A percentile compares a stretch with the other conserved stretches of the same genome.
phyloP scores from a whole-genome alignment of 805 yeast genomes.

The Debaryomyces tyrocola region DNA sequence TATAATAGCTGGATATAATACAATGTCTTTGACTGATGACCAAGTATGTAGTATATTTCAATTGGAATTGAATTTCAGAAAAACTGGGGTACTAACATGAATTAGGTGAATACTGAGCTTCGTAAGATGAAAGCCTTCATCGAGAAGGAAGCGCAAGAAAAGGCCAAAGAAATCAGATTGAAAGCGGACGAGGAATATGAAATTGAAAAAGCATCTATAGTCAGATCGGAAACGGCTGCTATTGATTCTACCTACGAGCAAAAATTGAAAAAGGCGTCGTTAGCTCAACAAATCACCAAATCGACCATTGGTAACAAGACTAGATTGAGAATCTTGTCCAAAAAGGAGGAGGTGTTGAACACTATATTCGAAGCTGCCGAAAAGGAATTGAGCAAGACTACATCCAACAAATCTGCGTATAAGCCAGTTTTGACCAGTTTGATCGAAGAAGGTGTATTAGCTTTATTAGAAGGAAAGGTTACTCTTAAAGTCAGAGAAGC shows the following conservation, averaged over 20 bases:
- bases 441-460: slow-evolving; percentile 71
- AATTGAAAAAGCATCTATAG: slow-evolving; percentile 93
- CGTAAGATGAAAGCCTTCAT: slow-evolving; percentile 98
- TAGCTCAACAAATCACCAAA: slow-evolving; percentile 93
- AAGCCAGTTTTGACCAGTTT: slow-evolving; percentile 69
- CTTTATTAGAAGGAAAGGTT: slow-evolving; percentile 72
- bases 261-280: slow-evolving; percentile 84
- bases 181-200: slow-evolving; percentile 99
- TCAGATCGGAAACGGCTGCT: slow-evolving; percentile 86
- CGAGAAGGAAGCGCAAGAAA: slow-evolving; percentile 98
- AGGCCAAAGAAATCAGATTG: slow-evolving; percentile 91
- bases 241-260: slow-evolving; percentile 79
- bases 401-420: slow-evolving; percentile 60
- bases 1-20: neutral
- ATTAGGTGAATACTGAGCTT: slow-evolving; percentile 88
- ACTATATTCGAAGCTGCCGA: slow-evolving; percentile 73
- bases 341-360: slow-evolving; percentile 75
- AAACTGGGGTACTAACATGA: neutral
- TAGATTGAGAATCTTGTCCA: slow-evolving; percentile 83
- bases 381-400: slow-evolving; percentile 55
- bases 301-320: slow-evolving; percentile 95
- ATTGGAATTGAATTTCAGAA: neutral
- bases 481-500: slow-evolving; percentile 64
- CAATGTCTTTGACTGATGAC: slow-evolving; percentile 32
- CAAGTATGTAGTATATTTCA: slow-evolving; percentile 22